Conservation (phyloP, 1,284 basidiomycete genomes). For the Hemileia vastatrix region DNA sequence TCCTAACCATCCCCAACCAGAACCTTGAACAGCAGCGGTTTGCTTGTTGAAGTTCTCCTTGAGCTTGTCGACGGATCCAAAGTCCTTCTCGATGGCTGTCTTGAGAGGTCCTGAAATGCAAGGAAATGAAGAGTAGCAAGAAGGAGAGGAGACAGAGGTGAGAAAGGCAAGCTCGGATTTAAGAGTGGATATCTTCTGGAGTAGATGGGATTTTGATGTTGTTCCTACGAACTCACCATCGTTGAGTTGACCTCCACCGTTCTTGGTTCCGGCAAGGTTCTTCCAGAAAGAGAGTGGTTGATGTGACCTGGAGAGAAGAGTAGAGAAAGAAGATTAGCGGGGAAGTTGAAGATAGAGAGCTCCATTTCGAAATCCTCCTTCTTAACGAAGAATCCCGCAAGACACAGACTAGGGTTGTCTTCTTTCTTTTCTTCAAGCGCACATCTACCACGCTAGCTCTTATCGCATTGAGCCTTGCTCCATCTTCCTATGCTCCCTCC, state of each 20-base stretch:
- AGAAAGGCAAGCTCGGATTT: not conserved
- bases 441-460: not conserved
- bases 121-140: no score
- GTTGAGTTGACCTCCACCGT: constrained; percentile 55
- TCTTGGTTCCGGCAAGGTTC: constrained; percentile 67
- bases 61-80: constrained; percentile 68
- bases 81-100: constrained; percentile 67
- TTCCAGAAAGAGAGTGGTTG: constrained; percentile 97
- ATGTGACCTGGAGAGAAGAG: constrained; percentile 36
- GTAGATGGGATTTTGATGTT: not conserved
- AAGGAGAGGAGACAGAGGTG: not conserved
- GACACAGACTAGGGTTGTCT: no score
- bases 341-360: not conserved
- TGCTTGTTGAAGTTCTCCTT: constrained; percentile 71
- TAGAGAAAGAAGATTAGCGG: not conserved
- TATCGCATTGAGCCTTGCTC: not conserved
- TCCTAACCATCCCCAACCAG: constrained; percentile 98
- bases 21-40: constrained; percentile 90
- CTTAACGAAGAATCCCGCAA: not conserved
- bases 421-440: not conserved
- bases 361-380: not conserved
- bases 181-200: not conserved
- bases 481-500: constrained; percentile 56
- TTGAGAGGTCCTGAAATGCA: constrained; percentile 61
- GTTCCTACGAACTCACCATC: constrained; percentile 34